Conservation (phyloP, 192 early-diverging fungal genomes). For the Backusella mclennaniae region DNA sequence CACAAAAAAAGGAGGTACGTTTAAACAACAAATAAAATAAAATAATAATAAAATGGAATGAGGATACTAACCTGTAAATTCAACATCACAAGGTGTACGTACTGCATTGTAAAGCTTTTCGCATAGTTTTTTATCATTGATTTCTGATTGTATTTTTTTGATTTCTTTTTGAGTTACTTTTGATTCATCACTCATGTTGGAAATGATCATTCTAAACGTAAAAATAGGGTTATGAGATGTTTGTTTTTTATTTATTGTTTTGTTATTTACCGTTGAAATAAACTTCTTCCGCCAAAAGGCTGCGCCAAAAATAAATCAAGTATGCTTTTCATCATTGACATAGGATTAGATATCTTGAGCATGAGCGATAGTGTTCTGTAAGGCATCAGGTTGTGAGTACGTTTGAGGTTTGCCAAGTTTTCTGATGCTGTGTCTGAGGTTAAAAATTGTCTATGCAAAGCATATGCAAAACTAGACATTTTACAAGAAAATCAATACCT, state of each 20-base stretch:
- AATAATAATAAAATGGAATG: neutral
- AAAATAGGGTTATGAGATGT: neutral
- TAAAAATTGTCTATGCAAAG: conserved; percentile 48
- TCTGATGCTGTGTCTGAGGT: conserved; percentile 46
- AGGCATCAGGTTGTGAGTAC: conserved; percentile 47
- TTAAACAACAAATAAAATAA: neutral
- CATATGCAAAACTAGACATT: conserved; percentile 45
- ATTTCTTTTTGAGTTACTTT: conserved; percentile 45
- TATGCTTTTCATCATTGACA: conserved; percentile 50
- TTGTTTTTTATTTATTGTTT: neutral
- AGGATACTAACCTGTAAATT: neutral
- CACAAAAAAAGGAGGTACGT: neutral
- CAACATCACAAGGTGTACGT: conserved; percentile 8
- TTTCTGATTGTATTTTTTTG: conserved; percentile 13
- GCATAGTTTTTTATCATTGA: conserved; percentile 37
- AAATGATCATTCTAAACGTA: conserved; percentile 42
- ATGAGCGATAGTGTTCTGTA: conserved; percentile 45
- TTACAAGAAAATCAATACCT: neutral
- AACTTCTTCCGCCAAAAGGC: conserved; percentile 50
- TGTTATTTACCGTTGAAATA: conserved; percentile 43
- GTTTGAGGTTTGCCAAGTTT: conserved; percentile 51
- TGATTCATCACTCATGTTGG: conserved; percentile 46
- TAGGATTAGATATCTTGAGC: conserved; percentile 51
- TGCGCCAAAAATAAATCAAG: conserved; percentile 53
- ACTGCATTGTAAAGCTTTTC: conserved; percentile 49